A percentile compares a stretch with the other conserved stretches of the same genome.
Conservation (phyloP, 257 asterid species). For the Solanum raphanifolium region DNA sequence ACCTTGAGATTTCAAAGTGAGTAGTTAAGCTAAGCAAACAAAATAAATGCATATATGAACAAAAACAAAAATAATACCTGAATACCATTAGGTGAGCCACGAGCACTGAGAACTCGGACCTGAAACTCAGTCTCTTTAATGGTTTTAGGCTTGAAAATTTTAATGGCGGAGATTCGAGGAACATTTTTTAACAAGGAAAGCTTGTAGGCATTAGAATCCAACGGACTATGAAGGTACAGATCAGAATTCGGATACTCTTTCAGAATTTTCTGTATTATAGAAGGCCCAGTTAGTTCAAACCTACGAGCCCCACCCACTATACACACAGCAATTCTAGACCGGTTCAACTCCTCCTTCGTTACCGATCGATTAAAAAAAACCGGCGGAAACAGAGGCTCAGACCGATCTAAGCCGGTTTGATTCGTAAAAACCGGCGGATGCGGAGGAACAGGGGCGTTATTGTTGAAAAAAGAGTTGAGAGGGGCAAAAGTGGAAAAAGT, state of each 20-base stretch:
- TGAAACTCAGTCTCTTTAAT: constrained; percentile 51
- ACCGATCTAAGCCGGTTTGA: background rate
- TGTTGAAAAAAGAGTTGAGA: constrained; percentile 38
- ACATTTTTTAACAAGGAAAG: constrained; percentile 48
- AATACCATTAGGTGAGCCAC: constrained; percentile 80
- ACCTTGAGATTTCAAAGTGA: background rate
- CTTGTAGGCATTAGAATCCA: constrained; percentile 68
- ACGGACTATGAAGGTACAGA: constrained; percentile 68
- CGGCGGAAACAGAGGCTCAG: background rate
- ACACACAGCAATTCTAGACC: constrained; percentile 78
- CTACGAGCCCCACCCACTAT: constrained; percentile 97
- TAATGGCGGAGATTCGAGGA: constrained; percentile 66
- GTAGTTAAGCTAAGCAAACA: background rate
- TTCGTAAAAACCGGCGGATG: background rate
- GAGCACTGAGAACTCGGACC: constrained; percentile 63
- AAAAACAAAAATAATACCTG: constrained; percentile 38
- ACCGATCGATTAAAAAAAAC: background rate
- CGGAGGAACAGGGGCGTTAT: background rate
- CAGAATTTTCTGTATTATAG: constrained; percentile 59
- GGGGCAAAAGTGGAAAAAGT: constrained; percentile 13
- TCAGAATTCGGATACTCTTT: constrained; percentile 53
- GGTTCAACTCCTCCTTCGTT: constrained; percentile 8
- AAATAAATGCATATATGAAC: background rate
- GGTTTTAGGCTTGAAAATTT: constrained; percentile 42
- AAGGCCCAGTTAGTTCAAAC: constrained; percentile 93